These are phyloP conservation scores for Platanthera zijinensis DNA, from an alignment of 106 monocot species.

Conservation along the genomic window DNA sequence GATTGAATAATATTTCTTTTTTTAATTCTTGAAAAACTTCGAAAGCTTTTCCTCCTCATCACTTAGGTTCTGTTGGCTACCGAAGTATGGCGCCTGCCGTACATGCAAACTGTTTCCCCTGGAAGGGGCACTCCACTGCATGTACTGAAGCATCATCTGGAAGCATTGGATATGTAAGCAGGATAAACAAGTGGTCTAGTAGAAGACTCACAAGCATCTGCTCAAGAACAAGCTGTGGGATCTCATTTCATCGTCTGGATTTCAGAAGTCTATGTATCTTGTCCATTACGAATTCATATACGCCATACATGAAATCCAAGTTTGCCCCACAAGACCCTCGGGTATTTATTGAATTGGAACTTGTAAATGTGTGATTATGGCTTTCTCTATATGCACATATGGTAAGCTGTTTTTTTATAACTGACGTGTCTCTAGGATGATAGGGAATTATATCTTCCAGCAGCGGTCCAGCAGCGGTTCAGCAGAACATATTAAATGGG, in stretches of 20 bases:
- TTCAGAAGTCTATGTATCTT: background rate
- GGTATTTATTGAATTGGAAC: slow-evolving; percentile 12
- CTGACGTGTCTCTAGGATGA: slow-evolving; percentile 13
- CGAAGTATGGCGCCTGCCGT: slow-evolving; percentile 20
- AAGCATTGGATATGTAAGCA: slow-evolving; percentile 7
- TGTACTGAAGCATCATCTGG: background rate
- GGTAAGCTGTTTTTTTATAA: background rate
- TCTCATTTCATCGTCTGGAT: slow-evolving; percentile 10
- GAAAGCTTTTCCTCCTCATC: background rate
- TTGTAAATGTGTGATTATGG: background rate
- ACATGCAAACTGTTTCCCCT: slow-evolving; percentile 6
- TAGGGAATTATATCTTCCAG: background rate
- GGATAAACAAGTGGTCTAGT: background rate
- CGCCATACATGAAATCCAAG: slow-evolving; percentile 4
- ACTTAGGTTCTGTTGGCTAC: slow-evolving; percentile 1
- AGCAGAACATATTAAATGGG: slow-evolving; percentile 9
- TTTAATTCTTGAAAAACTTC: background rate
- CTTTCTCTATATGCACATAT: background rate
- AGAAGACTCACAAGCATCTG: slow-evolving; percentile 16
- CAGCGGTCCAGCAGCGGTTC: background rate
- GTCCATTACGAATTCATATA: slow-evolving; percentile 2
- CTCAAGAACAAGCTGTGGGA: slow-evolving; percentile 17
- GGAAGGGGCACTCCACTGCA: slow-evolving; percentile 5
- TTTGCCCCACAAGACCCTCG: background rate
- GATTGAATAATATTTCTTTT: background rate